Evolutionary conservation across 352 stramenopile species (phyloP), one percentile per base, ranked within the genome.

Genomic region (Globisporangium orthogonon): DNA sequence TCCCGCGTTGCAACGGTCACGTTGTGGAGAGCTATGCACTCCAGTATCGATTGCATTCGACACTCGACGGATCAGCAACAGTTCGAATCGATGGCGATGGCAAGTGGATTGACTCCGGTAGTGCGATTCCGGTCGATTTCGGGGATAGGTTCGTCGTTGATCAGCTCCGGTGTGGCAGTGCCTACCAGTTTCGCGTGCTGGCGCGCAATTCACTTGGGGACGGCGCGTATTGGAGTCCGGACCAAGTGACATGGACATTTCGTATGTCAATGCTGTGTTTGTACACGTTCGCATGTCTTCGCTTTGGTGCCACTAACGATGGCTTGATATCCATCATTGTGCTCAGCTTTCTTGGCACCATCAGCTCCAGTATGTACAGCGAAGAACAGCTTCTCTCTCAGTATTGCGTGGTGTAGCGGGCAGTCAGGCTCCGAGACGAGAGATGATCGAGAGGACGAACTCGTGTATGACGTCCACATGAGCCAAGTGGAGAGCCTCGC

Each of bases 1-100:
- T 70, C 15, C 76, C 76, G 0, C 71, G 72, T 4, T 87, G 73
- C 50, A 87, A 85, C 58, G 76, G 76, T 2, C 66, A 77, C 45
- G 71, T 58, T n/a, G 63, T 73, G 6, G 10, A 56, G 2, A 61
- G 46, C 40, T 73, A 66, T 23, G 9, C 17, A 18, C 52, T 73
- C 6, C 54, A 73, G 47, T 63, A 61, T 9, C 50, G 57, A 17
- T 50, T 43, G 15, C 10, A 1, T 13, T 40, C 18, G 0, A 28
- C 9, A n/a, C 14, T 6, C 10, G 3, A 11, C 45, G 10, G 14
- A 29, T n/a, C n/a, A n/a, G 28, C 4, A 28, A 4, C 18, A 13
- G 9, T 39, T 50, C n/a, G 0, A 15, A n/a, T 13, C 13, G 4
- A 9, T 18, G 41, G n/a, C 0, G 28, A 30, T 2, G 29, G 9